These are phyloP conservation scores for Sarocladium strictum DNA, from an alignment of 2,329 filamentous ascomycete species.

Conservation along the genomic window DNA sequence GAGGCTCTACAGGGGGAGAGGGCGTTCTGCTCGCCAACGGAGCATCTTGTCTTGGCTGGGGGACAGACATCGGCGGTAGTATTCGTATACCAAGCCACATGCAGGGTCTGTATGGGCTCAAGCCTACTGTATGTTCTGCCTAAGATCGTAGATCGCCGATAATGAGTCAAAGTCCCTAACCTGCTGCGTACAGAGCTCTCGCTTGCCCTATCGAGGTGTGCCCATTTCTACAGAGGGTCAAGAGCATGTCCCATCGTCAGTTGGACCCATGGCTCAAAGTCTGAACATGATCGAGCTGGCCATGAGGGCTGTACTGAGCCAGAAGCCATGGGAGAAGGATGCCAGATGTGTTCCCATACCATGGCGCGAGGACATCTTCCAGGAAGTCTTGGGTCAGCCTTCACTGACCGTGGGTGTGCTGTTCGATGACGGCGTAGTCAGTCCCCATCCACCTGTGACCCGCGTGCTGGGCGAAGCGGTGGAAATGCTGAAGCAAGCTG, in stretches of 20 bases:
- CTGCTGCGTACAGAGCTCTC: neutral
- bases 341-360: slow-evolving; percentile 32
- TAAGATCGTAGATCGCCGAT: neutral
- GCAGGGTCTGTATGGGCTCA: slow-evolving; percentile 36
- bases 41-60: slow-evolving; percentile 34
- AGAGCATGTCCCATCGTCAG: slow-evolving; percentile 27
- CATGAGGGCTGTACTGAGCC: slow-evolving; percentile 28
- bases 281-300: slow-evolving; percentile 31
- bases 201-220: slow-evolving; percentile 18
- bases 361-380: slow-evolving; percentile 25
- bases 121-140: slow-evolving; percentile 27
- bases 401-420: slow-evolving; percentile 14
- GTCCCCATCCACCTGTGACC: slow-evolving; percentile 45
- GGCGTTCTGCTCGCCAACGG: slow-evolving; percentile 33
- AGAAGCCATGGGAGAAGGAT: slow-evolving; percentile 35
- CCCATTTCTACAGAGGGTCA: slow-evolving; percentile 20
- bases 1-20: slow-evolving; percentile 59
- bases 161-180: neutral
- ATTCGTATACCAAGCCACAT: slow-evolving; percentile 38
- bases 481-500: slow-evolving; percentile 33
- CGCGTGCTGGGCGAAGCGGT: slow-evolving; percentile 35
- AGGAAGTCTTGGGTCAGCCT: neutral
- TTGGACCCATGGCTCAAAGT: slow-evolving; percentile 16
- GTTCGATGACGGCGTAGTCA: slow-evolving; percentile 36
- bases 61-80: slow-evolving; percentile 41